Conservation (phyloP, 495 filamentous ascomycete species). For the Podospora didyma region DNA sequence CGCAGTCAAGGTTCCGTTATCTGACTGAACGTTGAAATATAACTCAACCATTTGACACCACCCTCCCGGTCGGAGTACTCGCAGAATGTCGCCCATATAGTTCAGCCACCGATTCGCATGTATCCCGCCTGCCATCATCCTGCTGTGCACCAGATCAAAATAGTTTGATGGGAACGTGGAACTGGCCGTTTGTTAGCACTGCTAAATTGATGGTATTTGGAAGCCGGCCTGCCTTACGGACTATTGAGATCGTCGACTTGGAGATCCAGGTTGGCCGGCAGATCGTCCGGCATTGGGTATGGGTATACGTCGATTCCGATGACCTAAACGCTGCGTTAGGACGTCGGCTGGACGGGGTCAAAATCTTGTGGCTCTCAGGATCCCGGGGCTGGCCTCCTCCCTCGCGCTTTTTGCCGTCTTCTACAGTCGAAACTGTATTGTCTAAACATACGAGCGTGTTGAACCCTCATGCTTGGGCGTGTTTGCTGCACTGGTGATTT, state of each 20-base stretch:
- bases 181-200: conserved; percentile 25
- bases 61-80: conserved; percentile 55
- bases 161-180: conserved; percentile 71
- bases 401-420: too few species aligned
- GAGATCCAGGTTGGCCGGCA: conserved; percentile 65
- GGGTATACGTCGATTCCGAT: conserved; percentile 78
- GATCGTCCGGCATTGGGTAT: conserved; percentile 65
- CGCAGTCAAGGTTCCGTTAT: conserved; percentile 76
- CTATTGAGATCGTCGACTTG: conserved; percentile 80
- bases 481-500: too few species aligned
- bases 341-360: not conserved
- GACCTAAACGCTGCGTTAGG: conserved; percentile 50
- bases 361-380: not conserved
- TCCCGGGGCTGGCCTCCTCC: too few species aligned
- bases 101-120: conserved; percentile 69
- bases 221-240: conserved; percentile 36
- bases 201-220: not conserved
- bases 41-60: conserved; percentile 93
- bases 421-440: too few species aligned
- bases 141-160: conserved; percentile 90
- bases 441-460: too few species aligned
- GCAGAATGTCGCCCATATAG: conserved; percentile 73
- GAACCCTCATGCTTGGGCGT: too few species aligned
- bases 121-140: conserved; percentile 75
- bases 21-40: conserved; percentile 83